A percentile compares a stretch with the other conserved stretches of the same genome.
phyloP scores from a whole-genome alignment of 2,329 filamentous ascomycete species.

The Mycogone perniciosa region DNA sequence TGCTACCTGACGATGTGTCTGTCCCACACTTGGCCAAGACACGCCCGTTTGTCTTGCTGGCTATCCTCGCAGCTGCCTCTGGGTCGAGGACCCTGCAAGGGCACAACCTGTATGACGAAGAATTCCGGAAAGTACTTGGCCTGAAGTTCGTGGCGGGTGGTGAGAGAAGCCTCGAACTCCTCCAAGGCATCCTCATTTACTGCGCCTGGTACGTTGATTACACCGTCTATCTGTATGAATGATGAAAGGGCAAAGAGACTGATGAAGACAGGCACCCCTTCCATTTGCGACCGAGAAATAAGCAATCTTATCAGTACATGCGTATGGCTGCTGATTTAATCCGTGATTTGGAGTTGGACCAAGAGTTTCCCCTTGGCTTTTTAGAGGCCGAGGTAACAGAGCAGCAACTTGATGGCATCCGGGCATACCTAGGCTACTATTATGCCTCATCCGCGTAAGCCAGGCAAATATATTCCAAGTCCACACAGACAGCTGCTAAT shows the following conservation, averaged over 20 bases:
- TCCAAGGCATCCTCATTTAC: constrained; percentile 53
- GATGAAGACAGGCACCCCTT: constrained; percentile 43
- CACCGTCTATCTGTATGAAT: background rate
- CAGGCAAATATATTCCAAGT: background rate
- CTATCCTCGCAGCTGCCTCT: constrained; percentile 46
- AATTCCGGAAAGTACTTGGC: constrained; percentile 51
- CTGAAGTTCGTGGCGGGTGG: constrained; percentile 51
- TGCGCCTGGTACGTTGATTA: constrained; percentile 42
- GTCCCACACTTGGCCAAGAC: constrained; percentile 38
- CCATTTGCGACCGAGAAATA: constrained; percentile 46
- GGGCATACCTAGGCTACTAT: constrained; percentile 41
- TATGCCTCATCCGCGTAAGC: constrained; percentile 37
- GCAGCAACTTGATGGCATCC: constrained; percentile 35
- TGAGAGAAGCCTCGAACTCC: constrained; percentile 49
- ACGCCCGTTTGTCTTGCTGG: constrained; percentile 48
- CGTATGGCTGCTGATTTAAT: constrained; percentile 47
- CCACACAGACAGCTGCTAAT: constrained; percentile 10
- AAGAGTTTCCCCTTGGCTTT: constrained; percentile 22
- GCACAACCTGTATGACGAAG: constrained; percentile 49
- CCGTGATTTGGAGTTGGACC: constrained; percentile 43
- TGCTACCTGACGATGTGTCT: constrained; percentile 33
- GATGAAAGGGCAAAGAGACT: background rate
- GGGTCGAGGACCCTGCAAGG: constrained; percentile 43
- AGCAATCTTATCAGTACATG: constrained; percentile 43
- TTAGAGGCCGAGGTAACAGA: constrained; percentile 4